Conservation (phyloP, 2,329 filamentous ascomycete genomes). For the Monosporascus sp. region DNA sequence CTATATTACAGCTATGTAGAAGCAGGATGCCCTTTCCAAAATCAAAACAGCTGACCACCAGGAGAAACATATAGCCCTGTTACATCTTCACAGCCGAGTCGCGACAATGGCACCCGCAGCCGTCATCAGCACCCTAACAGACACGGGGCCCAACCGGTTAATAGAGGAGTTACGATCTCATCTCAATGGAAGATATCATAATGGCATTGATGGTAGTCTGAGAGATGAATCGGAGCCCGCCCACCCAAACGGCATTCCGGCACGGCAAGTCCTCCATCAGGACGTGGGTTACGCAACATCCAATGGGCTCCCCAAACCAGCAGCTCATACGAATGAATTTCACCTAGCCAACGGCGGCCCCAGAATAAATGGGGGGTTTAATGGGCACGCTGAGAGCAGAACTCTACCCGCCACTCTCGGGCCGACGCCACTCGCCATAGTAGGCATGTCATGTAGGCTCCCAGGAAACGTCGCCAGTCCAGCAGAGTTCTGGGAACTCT, state of each 20-base stretch:
- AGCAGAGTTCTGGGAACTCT: conserved; percentile 34
- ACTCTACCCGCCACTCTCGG: conserved; percentile 7
- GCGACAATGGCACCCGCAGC: conserved; percentile 27
- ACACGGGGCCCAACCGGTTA: conserved; percentile 17
- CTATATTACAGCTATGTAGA: conserved; percentile 18
- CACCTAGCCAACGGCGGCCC: neutral
- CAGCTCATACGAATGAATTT: conserved; percentile 12
- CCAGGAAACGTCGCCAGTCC: conserved; percentile 30
- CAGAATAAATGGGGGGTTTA: conserved; percentile 10
- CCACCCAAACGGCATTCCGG: neutral
- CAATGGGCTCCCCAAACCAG: neutral
- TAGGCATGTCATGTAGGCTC: conserved; percentile 32
- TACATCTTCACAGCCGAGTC: conserved; percentile 16
- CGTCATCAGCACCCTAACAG: conserved; percentile 17
- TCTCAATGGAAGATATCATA: conserved; percentile 12
- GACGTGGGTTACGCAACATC: neutral
- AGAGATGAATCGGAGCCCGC: neutral
- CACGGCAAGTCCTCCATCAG: neutral
- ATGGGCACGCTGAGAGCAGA: conserved; percentile 8
- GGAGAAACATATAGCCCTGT: conserved; percentile 10
- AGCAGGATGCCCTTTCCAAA: conserved; percentile 13
- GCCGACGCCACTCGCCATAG: conserved; percentile 28
- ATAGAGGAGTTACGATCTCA: conserved; percentile 22
- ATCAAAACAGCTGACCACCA: conserved; percentile 4
- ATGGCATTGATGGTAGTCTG: neutral